A percentile compares a stretch with the other conserved stretches of the same genome.
These are phyloP conservation scores for Phytophthora gonapodyides DNA, from an alignment of 352 stramenopile species.

Conservation along the genomic window DNA sequence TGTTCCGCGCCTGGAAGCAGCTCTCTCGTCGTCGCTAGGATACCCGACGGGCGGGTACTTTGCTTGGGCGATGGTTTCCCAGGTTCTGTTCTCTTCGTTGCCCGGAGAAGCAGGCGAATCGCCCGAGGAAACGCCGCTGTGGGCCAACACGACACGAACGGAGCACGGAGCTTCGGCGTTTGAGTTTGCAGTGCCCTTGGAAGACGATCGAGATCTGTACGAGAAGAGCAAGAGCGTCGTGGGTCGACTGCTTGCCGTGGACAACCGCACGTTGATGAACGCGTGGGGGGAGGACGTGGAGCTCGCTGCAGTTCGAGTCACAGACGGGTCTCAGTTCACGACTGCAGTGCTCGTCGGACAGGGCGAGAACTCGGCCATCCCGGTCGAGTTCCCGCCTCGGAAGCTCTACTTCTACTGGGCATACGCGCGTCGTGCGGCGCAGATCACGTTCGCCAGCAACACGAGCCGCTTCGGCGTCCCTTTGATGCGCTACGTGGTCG, in stretches of 20 bases:
- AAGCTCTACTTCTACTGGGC: constrained; percentile 65
- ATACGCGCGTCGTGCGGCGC: constrained; percentile 44
- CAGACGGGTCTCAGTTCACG: constrained; percentile 66
- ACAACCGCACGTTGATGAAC: constrained; percentile 35
- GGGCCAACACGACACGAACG: constrained; percentile 23
- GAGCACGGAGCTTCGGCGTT: constrained; percentile 30
- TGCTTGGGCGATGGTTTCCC: constrained; percentile 23
- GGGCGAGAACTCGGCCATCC: constrained; percentile 17
- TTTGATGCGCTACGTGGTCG: constrained; percentile 52
- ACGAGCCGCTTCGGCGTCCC: constrained; percentile 56
- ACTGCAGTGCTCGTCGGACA: constrained; percentile 41
- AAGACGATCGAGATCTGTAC: constrained; percentile 35
- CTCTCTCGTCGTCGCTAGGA: not conserved
- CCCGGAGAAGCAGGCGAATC: constrained; percentile 17
- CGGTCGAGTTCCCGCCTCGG: constrained; percentile 38
- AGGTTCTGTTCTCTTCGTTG: constrained; percentile 30
- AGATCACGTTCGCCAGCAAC: constrained; percentile 47
- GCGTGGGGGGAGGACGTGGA: constrained; percentile 37
- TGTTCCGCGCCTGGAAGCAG: constrained; percentile 4
- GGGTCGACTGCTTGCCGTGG: constrained; percentile 47
- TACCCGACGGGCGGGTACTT: constrained; percentile 37
- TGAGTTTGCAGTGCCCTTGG: constrained; percentile 25
- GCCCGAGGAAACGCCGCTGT: constrained; percentile 15
- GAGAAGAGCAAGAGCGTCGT: constrained; percentile 39
- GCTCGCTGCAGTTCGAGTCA: constrained; percentile 36